These are phyloP conservation scores for Chaetothyriales sp. DNA, from an alignment of 2,329 filamentous ascomycete genomes.

Conservation along the genomic window DNA sequence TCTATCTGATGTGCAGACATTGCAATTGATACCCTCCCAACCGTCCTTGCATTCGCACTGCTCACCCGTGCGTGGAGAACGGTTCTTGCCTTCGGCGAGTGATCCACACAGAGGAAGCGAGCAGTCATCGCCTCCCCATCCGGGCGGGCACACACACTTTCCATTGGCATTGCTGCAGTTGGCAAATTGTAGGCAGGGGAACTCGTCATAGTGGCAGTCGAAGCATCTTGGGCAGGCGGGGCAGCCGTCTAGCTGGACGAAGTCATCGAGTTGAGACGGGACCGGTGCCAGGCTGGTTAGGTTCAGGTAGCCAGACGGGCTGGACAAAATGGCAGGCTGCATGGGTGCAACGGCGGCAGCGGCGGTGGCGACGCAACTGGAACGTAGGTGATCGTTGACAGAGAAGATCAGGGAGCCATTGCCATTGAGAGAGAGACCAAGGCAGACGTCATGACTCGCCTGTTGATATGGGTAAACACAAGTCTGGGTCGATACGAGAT, in stretches of 20 bases:
- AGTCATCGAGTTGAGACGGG: constrained; percentile 46
- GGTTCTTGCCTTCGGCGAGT: constrained; percentile 62
- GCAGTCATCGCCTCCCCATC: constrained; percentile 90
- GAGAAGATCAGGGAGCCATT: neutral
- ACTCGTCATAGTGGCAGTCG: constrained; percentile 90
- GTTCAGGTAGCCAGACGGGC: constrained; percentile 27
- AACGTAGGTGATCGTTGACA: constrained; percentile 1
- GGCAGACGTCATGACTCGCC: too few species aligned
- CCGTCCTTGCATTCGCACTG: constrained; percentile 75
- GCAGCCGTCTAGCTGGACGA: constrained; percentile 54
- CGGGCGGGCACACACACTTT: constrained; percentile 80
- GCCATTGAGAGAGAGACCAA: neutral
- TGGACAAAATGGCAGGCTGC: constrained; percentile 10
- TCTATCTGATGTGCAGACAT: constrained; percentile 70
- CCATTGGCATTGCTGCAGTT: constrained; percentile 79
- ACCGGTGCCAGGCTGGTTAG: constrained; percentile 47
- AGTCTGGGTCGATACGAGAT: too few species aligned
- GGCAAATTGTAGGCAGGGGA: constrained; percentile 80
- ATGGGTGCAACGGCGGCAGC: neutral
- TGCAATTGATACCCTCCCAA: constrained; percentile 96
- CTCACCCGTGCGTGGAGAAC: constrained; percentile 52
- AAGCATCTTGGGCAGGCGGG: constrained; percentile 49
- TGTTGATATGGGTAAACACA: too few species aligned
- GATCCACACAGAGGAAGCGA: constrained; percentile 84
- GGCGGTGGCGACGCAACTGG: constrained; percentile 4